Evolutionary conservation across 331 rosid species (phyloP).

Genomic region (Phaseolus coccineus): DNA sequence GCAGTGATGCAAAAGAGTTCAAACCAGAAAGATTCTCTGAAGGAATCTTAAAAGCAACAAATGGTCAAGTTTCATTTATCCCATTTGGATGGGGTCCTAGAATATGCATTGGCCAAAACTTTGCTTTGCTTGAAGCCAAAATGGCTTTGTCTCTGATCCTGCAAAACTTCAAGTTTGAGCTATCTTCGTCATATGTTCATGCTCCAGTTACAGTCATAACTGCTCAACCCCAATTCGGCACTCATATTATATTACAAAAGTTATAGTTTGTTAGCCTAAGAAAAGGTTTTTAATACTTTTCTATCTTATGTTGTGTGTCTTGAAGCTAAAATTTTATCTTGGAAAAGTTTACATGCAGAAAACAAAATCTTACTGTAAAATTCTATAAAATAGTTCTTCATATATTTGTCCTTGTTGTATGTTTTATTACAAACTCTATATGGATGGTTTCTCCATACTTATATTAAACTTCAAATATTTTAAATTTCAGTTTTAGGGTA

Average conservation of each 20-base stretch:
- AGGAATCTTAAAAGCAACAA: background rate
- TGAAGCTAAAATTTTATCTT: background rate
- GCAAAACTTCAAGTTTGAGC: background rate
- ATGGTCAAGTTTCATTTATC: background rate
- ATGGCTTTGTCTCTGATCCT: background rate
- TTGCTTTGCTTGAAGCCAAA: constrained; percentile 5
- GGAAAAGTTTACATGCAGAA: background rate
- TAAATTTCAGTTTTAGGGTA: too few relatives aligned
- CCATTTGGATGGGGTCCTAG: constrained; percentile 4
- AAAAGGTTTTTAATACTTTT: background rate
- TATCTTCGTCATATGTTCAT: background rate
- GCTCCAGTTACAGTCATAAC: background rate
- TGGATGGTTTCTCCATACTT: too few relatives aligned
- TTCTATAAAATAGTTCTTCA: background rate
- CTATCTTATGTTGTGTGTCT: background rate
- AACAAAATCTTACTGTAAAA: background rate
- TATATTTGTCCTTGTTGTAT: background rate
- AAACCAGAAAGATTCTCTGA: background rate
- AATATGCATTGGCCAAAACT: background rate
- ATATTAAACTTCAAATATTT: too few relatives aligned
- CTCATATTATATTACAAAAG: background rate
- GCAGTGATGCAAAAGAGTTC: constrained; percentile 5
- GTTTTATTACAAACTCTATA: too few relatives aligned
- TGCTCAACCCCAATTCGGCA: background rate
- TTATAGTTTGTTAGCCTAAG: background rate